A percentile compares a stretch with the other conserved stretches of the same genome.
These are phyloP conservation scores for Oenanthe sinensis DNA, from an alignment of 129 eudicot genomes.

Conservation along the genomic window DNA sequence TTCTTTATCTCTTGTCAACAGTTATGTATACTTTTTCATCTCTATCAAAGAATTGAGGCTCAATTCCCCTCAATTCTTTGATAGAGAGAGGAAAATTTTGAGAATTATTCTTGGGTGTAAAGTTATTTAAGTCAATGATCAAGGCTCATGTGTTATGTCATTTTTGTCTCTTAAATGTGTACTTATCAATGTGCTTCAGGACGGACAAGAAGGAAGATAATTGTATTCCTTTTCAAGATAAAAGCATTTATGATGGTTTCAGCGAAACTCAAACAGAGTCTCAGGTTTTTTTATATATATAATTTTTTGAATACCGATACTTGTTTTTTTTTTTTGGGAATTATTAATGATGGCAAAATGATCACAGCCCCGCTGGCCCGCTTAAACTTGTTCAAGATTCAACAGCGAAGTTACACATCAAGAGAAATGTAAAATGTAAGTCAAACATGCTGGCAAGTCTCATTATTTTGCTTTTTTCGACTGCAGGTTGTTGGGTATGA, in stretches of 20 bases:
- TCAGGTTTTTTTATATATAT: conserved; percentile 65
- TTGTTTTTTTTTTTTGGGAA: neutral
- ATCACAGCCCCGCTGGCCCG: neutral
- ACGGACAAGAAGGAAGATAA: conserved; percentile 41
- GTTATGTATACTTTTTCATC: neutral
- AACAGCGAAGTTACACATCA: neutral
- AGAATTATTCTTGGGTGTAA: neutral
- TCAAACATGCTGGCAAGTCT: neutral
- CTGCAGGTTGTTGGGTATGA: conserved; percentile 85
- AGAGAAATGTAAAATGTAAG: neutral
- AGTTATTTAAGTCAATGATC: neutral
- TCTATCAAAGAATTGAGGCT: neutral
- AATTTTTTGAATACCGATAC: neutral
- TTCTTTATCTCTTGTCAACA: neutral
- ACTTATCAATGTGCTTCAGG: conserved; percentile 31
- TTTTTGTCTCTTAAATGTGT: neutral
- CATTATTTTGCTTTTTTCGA: neutral
- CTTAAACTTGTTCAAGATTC: neutral
- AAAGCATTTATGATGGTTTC: conserved; percentile 50
- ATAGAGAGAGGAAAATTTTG: neutral
- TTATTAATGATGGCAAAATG: neutral
- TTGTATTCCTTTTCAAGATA: conserved; percentile 25
- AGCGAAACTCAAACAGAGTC: conserved; percentile 97
- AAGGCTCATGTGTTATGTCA: neutral
- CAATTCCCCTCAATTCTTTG: neutral